Evolutionary conservation across 768 basidiomycete genomes (phyloP), one percentile per base, ranked within the genome.

Genomic region (Artomyces pyxidatus): DNA sequence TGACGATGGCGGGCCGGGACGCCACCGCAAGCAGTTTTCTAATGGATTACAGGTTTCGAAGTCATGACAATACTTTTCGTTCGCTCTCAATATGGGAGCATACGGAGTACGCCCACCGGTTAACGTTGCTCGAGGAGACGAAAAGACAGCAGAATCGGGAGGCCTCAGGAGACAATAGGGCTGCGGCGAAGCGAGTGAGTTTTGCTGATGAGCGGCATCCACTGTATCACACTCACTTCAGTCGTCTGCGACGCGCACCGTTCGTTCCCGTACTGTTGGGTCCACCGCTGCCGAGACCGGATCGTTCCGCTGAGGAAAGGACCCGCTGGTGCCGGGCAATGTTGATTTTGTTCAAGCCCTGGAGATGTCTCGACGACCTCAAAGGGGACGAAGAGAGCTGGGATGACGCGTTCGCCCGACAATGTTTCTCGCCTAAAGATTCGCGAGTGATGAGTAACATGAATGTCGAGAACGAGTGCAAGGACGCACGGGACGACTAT

Each of bases 261-360:
- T 11, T 43, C 1, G 29, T 56, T 4, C 54, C 54, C n/a, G 56
- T 57, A 4, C n/a, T 51, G 6, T 14, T 57, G 0, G 52, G 49
- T 9, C 37, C 41, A 2, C 37, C 35, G 1, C 12, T 54, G 1
- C 49, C 52, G 1, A 45, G 56, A 2, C 6, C 21, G 1, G 56
- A 57, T 32, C 8, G 45, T 6, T 21, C 16, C 1, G 27, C 29
- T 8, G 37, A 37, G 10, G 49, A 51, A 39, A 16, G 17, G 9
- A 9, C 10, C 10, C 22, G 10, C 10, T 39, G 10, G 12, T 39
- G 38, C 22, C 38, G 4, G 9, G 17, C 17, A 19, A 39, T 39
- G 38, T 21, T 39, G n/a, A 7, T 42, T 26, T 26, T 42, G 17
- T 42, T 42, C 41, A 42, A 42, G 26, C 41, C 41, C 11, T 42